Evolutionary conservation across 768 basidiomycete genomes (phyloP).

Genomic region (Leccinum barrowsii): DNA sequence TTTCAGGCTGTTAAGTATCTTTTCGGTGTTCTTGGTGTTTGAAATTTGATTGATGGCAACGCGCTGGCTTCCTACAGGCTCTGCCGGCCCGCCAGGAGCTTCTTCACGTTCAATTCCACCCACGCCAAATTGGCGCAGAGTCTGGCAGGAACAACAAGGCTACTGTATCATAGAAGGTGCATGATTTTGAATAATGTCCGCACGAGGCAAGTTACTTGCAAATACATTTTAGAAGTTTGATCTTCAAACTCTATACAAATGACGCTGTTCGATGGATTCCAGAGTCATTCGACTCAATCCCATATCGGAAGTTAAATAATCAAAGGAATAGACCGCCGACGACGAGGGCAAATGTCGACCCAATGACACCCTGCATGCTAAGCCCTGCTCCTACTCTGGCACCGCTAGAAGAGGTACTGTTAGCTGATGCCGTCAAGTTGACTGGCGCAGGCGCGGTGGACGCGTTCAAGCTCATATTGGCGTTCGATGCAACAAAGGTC

Average conservation of each 20-base stretch:
- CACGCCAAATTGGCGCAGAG: too few relatives aligned
- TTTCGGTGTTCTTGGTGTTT: too few relatives aligned
- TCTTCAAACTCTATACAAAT: not conserved
- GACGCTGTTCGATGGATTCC: not conserved
- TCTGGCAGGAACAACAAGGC: too few relatives aligned
- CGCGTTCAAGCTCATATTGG: conserved; percentile 35
- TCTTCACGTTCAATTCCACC: too few relatives aligned
- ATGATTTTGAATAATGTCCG: too few relatives aligned
- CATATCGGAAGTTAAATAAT: not conserved
- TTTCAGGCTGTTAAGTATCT: too few relatives aligned
- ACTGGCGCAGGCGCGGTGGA: conserved; percentile 36
- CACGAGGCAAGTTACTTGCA: not conserved
- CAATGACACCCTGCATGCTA: conserved; percentile 8
- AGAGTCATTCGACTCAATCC: not conserved
- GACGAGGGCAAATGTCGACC: conserved; percentile 3
- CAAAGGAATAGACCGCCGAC: conserved; percentile 10
- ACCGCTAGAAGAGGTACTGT: not conserved
- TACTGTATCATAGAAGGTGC: too few relatives aligned
- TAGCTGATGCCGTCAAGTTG: conserved; percentile 30
- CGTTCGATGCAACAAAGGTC: conserved; percentile 35
- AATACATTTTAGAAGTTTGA: not conserved
- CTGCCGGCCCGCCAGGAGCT: too few relatives aligned
- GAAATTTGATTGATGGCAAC: too few relatives aligned
- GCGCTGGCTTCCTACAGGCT: too few relatives aligned
- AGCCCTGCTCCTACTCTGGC: not conserved